Evolutionary conservation across 805 yeast species (phyloP).

Genomic region (Monosporozyma yasuniensis): DNA sequence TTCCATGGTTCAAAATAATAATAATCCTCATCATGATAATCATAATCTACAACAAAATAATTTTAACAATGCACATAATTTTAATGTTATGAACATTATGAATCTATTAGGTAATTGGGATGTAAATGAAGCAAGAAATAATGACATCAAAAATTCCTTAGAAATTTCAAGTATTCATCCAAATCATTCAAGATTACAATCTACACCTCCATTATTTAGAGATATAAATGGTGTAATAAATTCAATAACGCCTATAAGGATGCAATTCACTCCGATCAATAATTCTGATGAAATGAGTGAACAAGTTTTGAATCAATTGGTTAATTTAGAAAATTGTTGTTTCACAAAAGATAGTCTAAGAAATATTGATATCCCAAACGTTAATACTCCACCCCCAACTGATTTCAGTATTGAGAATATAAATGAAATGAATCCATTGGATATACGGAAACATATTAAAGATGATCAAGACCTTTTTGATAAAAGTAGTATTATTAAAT

Average conservation of each 20-base stretch:
- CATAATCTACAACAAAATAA: too few relatives aligned
- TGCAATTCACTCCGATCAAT: neutral
- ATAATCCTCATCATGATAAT: too few relatives aligned
- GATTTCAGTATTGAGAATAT: neutral
- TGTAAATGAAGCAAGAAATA: neutral
- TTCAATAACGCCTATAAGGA: neutral
- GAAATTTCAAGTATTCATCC: neutral
- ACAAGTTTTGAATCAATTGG: neutral
- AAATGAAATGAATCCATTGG: constrained; percentile 10
- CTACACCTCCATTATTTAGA: neutral
- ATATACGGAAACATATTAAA: constrained; percentile 16
- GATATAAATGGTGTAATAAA: neutral
- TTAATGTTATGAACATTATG: neutral
- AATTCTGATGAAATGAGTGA: neutral
- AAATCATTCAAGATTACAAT: neutral
- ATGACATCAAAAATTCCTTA: neutral
- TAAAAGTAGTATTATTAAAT: constrained; percentile 13
- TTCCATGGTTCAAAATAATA: too few relatives aligned
- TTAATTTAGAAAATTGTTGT: neutral
- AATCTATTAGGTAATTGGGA: neutral
- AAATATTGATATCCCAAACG: neutral
- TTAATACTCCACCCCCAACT: neutral
- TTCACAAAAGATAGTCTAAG: neutral
- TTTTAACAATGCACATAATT: too few relatives aligned
- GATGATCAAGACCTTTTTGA: constrained; percentile 17